Percentiles rank a stretch among this genome's conserved stretches.
phyloP scores from a whole-genome alignment of 768 basidiomycete species.

The Phylloporus sp. region DNA sequence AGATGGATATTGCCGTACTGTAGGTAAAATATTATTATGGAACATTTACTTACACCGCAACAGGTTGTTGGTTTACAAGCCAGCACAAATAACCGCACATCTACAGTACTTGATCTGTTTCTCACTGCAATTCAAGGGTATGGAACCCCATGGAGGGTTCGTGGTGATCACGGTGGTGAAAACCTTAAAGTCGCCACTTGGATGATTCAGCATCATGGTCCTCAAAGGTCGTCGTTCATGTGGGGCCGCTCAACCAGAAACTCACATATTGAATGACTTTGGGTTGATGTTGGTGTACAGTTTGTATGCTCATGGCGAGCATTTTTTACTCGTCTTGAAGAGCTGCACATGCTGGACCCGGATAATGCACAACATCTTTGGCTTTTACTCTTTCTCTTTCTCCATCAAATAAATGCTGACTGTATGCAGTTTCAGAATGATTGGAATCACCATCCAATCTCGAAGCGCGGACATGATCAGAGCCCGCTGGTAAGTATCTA shows the following conservation, averaged over 20 bases:
- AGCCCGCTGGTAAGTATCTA: not conserved
- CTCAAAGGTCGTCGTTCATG: conserved; percentile 23
- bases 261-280: conserved; percentile 40
- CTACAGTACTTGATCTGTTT: conserved; percentile 25
- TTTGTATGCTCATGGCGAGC: conserved; percentile 39
- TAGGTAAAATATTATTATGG: conserved; percentile 13
- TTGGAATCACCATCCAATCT: conserved; percentile 40
- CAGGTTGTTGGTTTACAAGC: conserved; percentile 22
- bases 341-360: conserved; percentile 31
- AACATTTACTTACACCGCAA: not conserved
- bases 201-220: conserved; percentile 27
- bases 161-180: conserved; percentile 28
- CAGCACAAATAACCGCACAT: conserved; percentile 23
- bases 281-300: conserved; percentile 39
- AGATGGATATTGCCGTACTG: conserved; percentile 27
- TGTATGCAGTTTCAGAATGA: conserved; percentile 30
- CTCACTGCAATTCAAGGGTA: conserved; percentile 6
- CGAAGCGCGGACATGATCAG: not conserved
- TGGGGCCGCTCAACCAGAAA: conserved; percentile 39
- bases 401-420: conserved; percentile 36
- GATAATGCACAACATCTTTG: conserved; percentile 35
- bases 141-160: conserved; percentile 21
- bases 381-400: conserved; percentile 41
- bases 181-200: conserved; percentile 24
- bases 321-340: conserved; percentile 38